Evolutionary conservation across 495 filamentous ascomycete species (phyloP), one percentile per base, ranked within the genome.

Genomic region (Penicillium lagena): DNA sequence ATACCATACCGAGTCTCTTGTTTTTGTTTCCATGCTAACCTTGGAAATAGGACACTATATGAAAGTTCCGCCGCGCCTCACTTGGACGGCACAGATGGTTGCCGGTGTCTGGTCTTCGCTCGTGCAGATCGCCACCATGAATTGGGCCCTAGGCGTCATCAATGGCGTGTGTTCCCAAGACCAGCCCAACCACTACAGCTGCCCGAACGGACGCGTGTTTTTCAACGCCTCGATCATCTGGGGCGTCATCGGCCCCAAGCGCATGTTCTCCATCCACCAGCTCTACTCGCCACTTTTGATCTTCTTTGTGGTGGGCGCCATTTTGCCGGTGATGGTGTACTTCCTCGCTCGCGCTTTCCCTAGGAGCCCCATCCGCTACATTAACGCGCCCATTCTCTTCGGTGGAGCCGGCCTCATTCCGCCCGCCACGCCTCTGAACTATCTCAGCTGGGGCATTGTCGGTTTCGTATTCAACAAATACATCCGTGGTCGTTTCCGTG

Each of bases 391-490:
- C 0, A 47, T 79, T 9, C 70, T 77, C 49, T 75, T 78, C 52
- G 68, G 68, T 29, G 67, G 70, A 29, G 54, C 67, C 7, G 55
- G 58, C 17, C 42, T 69, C 5, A 68, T 80, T 15, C 76, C 75
- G 2, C 76, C 75, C 1, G 76, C 75, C 1, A 77, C 76, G 0
- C 74, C 73, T 0, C 61, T 79, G 9, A 78, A 73, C 55, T 79
- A 75, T 33, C 63, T 75, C 36, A 70, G 75, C 48, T 87, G 83
- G 83, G 82, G 79, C n/a, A 68, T 79, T 29, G 76, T 85, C 13
- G 85, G 84, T 3, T 71, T 76, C 41, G 35, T 79, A 34, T 87
- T 86, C 67, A 84, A 87, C 58, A 82, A 77, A 57, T 78, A 63
- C 41, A 77, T 87, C 47, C 71, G 78, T 33, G 68, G 80, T 48